These are phyloP conservation scores for Yarrowia sp. DNA, from an alignment of 805 yeast species.

Conservation along the genomic window DNA sequence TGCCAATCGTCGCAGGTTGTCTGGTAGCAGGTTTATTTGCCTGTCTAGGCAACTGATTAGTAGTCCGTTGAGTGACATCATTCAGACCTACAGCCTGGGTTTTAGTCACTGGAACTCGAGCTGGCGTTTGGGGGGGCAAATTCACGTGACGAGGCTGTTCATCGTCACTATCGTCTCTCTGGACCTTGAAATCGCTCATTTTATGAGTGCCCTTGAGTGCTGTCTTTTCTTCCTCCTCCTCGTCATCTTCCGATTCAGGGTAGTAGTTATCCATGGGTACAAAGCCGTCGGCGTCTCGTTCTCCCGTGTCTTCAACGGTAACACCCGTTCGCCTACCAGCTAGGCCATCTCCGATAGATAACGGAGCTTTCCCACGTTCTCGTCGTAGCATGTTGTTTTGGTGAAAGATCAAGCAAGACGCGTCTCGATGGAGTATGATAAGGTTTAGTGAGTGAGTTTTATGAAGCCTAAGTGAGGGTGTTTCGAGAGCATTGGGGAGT, in stretches of 20 bases:
- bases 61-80: background rate
- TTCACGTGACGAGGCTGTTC: background rate
- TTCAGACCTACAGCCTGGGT: conserved; percentile 4
- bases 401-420: background rate
- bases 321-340: conserved; percentile 30
- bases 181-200: conserved; percentile 1
- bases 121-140: conserved; percentile 1
- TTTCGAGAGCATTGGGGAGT: no score
- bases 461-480: no score
- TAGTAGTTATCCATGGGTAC: conserved; percentile 2
- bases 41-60: background rate
- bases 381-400: conserved; percentile 22
- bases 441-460: background rate
- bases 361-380: conserved; percentile 12
- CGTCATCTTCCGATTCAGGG: background rate
- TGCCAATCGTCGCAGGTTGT: background rate
- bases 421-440: conserved; percentile 2
- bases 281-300: conserved; percentile 20
- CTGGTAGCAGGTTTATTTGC: background rate
- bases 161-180: conserved; percentile 26
- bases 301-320: conserved; percentile 19
- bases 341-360: conserved; percentile 15
- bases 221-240: background rate
- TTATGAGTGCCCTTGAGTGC: background rate
- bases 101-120: background rate